phyloP scores from a whole-genome alignment of 352 stramenopile species.

The Phytophthora citricola region DNA sequence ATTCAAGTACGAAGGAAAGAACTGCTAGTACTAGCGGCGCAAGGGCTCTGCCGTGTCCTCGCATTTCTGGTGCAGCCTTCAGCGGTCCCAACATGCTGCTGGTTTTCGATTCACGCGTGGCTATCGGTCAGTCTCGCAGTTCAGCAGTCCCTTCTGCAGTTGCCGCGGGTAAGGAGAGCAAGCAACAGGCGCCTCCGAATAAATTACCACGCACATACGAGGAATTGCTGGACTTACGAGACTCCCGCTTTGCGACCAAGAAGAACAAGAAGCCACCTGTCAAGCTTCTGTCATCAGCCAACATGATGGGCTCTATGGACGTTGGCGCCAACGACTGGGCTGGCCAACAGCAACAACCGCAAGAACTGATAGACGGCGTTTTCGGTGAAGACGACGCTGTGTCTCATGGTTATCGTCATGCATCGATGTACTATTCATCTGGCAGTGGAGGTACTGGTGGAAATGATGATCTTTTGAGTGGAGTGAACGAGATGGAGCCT shows the following conservation, averaged over 20 bases:
- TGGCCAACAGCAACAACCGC: slow-evolving; percentile 39
- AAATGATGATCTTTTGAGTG: slow-evolving; percentile 33
- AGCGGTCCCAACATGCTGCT: slow-evolving; percentile 87
- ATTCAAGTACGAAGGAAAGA: slow-evolving; percentile 26
- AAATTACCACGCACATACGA: slow-evolving; percentile 81
- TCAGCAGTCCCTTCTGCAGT: slow-evolving; percentile 51
- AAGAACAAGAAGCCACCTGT: slow-evolving; percentile 80
- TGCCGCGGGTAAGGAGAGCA: slow-evolving; percentile 60
- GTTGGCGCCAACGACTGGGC: slow-evolving; percentile 60
- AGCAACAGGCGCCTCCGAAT: slow-evolving; percentile 39
- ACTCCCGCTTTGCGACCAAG: slow-evolving; percentile 80
- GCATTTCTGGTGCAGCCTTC: slow-evolving; percentile 82
- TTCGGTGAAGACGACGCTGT: slow-evolving; percentile 41
- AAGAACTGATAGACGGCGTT: slow-evolving; percentile 40
- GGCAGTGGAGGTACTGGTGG: slow-evolving; percentile 24
- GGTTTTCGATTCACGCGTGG: slow-evolving; percentile 84
- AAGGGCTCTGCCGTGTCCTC: slow-evolving; percentile 68
- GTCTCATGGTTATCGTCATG: slow-evolving; percentile 39
- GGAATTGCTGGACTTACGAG: slow-evolving; percentile 73
- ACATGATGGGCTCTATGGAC: slow-evolving; percentile 62
- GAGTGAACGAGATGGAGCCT: slow-evolving; percentile 49
- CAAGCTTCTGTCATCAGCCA: slow-evolving; percentile 57
- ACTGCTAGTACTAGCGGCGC: slow-evolving; percentile 26
- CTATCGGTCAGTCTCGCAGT: slow-evolving; percentile 73
- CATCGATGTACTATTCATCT: slow-evolving; percentile 52